phyloP scores from a whole-genome alignment of 495 filamentous ascomycete species.

The Polyplosphaeria fusca region DNA sequence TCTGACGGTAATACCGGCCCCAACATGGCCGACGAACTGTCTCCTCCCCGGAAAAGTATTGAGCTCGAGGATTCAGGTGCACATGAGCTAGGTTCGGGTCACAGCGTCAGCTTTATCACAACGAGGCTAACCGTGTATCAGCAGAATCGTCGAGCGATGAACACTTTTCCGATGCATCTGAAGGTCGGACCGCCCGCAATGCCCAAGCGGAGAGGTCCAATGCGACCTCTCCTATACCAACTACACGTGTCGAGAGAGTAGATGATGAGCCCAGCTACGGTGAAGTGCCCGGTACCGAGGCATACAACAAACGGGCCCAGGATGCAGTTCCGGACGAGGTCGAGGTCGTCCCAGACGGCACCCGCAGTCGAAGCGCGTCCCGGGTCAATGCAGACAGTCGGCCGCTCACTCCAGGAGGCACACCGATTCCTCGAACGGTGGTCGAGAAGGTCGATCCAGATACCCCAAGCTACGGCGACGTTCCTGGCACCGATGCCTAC shows the following conservation, averaged over 20 bases:
- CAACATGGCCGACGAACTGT: constrained; percentile 49
- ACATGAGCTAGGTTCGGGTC: constrained; percentile 68
- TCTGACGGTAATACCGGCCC: neutral
- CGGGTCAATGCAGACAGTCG: constrained; percentile 39
- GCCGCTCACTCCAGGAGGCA: constrained; percentile 51
- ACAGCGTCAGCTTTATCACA: neutral
- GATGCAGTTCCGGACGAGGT: constrained; percentile 67
- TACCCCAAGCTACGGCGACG: constrained; percentile 73
- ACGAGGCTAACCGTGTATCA: constrained; percentile 16
- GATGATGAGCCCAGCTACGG: constrained; percentile 57
- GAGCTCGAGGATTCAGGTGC: constrained; percentile 73
- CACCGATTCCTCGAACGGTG: constrained; percentile 73
- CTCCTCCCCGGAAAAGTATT: constrained; percentile 62
- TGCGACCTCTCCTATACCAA: constrained; percentile 56
- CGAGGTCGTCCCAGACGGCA: constrained; percentile 58
- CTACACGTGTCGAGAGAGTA: constrained; percentile 57
- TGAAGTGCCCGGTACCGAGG: constrained; percentile 60
- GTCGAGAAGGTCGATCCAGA: constrained; percentile 74
- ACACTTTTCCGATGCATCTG: constrained; percentile 86
- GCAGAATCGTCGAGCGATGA: constrained; percentile 69
- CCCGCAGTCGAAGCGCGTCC: constrained; percentile 49
- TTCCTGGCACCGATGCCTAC: constrained; percentile 80
- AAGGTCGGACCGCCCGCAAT: constrained; percentile 49
- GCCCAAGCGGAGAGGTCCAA: constrained; percentile 28
- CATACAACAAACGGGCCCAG: constrained; percentile 55